Percentiles rank a stretch among this genome's conserved stretches.
phyloP scores from a whole-genome alignment of 805 yeast species.

The Candida krabiensis region DNA sequence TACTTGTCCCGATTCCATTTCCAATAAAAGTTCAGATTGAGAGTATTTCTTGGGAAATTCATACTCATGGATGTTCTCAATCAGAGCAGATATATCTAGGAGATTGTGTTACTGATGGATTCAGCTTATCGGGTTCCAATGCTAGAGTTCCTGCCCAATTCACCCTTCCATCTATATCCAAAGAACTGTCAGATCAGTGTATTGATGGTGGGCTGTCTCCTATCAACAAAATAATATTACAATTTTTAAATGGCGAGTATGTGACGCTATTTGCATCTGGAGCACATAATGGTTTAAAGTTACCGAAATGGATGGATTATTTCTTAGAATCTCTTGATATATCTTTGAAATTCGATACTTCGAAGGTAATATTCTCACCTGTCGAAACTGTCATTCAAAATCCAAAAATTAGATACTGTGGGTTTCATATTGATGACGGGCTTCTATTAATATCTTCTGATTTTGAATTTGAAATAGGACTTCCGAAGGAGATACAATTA shows the following conservation, averaged over 20 bases:
- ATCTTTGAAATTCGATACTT: not conserved
- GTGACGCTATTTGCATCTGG: conserved; percentile 9
- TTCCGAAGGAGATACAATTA: conserved; percentile 6
- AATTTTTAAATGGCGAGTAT: conserved; percentile 3
- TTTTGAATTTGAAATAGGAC: not conserved
- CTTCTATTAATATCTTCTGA: conserved; percentile 4
- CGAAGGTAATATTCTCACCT: not conserved
- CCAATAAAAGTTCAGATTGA: conserved; percentile 1
- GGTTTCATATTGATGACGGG: conserved; percentile 7
- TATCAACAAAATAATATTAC: conserved; percentile 3
- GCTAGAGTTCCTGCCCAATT: conserved; percentile 5
- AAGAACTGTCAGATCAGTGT: conserved; percentile 8
- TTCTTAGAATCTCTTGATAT: conserved; percentile 7
- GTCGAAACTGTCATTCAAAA: conserved; percentile 4
- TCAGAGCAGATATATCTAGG: not conserved
- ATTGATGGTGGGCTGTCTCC: conserved; percentile 8
- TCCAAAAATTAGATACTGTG: conserved; percentile 4
- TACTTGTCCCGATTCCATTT: not conserved
- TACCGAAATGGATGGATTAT: conserved; percentile 10
- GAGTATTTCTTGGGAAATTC: conserved; percentile 9
- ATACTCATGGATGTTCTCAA: conserved; percentile 8
- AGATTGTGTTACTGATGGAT: not conserved
- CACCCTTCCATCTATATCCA: conserved; percentile 9
- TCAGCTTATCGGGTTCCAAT: not conserved
- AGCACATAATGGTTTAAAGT: not conserved